These are phyloP conservation scores for Pichia sp. DNA, from an alignment of 1,139 yeast genomes.

Conservation along the genomic window DNA sequence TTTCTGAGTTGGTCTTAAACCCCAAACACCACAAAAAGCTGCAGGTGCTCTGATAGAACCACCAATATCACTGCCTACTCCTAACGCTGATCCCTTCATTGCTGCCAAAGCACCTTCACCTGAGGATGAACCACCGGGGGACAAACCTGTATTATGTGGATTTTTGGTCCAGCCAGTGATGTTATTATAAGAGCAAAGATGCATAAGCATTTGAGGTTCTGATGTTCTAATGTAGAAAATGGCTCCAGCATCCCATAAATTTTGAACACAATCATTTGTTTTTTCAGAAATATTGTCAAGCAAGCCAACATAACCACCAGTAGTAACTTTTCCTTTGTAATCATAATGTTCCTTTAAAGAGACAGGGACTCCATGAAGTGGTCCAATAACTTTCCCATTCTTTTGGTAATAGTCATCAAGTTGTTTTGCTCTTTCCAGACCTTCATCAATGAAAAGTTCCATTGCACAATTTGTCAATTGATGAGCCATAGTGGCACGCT, in stretches of 20 bases:
- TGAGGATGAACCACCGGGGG: conserved; percentile 62
- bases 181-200: conserved; percentile 38
- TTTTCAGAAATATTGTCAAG: conserved; percentile 38
- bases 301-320: conserved; percentile 41
- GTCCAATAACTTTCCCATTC: conserved; percentile 38
- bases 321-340: conserved; percentile 45
- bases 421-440: conserved; percentile 23
- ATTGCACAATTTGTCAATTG: conserved; percentile 49
- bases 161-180: conserved; percentile 42
- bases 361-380: conserved; percentile 47
- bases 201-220: conserved; percentile 36
- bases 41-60: conserved; percentile 36
- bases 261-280: conserved; percentile 39
- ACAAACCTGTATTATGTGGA: conserved; percentile 40
- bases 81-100: conserved; percentile 56
- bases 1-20: conserved; percentile 30
- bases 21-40: conserved; percentile 34
- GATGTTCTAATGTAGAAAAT: conserved; percentile 46
- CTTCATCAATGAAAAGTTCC: conserved; percentile 46
- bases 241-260: conserved; percentile 41
- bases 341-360: conserved; percentile 58
- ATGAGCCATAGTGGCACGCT: conserved; percentile 39
- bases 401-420: conserved; percentile 32
- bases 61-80: conserved; percentile 54
- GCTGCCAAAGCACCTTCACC: conserved; percentile 67